Evolutionary conservation across 495 filamentous ascomycete genomes (phyloP), one percentile per base, ranked within the genome.

Genomic region (Glonium stellatum): DNA sequence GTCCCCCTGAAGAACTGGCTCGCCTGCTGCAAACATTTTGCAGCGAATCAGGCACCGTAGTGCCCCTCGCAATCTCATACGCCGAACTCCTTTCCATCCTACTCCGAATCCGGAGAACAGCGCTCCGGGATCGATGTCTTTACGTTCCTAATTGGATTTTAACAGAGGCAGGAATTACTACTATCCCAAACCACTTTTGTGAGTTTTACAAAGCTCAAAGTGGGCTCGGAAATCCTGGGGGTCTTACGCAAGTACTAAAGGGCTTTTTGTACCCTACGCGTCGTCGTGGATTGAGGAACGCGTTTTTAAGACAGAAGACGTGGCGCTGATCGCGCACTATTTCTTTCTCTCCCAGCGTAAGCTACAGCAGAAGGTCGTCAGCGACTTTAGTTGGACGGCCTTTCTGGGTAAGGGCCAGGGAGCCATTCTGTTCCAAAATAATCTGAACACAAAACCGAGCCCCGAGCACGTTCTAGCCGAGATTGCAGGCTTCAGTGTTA

Each of bases 261-360:
- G 27, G 27, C 6, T 31, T 6, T 31, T 2, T 31, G 27, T 31
- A 31, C 27, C 27, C 27, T 31, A 31, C 37, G 54, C 39, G 5
- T 44, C 36, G 4, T 42, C 27, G 11, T 58, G 60, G 60, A 58
- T 63, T 13, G 25, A 58, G 23, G 22, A 42, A 0, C 60, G 41
- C 6, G 55, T 58, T 1, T 63, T 58, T n/a, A 23, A 63, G 8
- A 42, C 46, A 10, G 48, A 58, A 6, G 34, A 63, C 22, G 49
- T 58, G 1, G 55, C 19, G 18, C 27, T 63, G 35, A 54, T 63
- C 4, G 41, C 46, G 25, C 36, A 57, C 36, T 63, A 63, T 34
- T 58, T 63, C 34, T 63, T 63, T 41, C 41, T 25, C 25, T 63
- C 53, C 44, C 60, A 63, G 48, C 12, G 54, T 42, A 41, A 54